Base-by-base conservation (phyloP, 768 basidiomycete species). In the Lentinula sp. region DNA sequence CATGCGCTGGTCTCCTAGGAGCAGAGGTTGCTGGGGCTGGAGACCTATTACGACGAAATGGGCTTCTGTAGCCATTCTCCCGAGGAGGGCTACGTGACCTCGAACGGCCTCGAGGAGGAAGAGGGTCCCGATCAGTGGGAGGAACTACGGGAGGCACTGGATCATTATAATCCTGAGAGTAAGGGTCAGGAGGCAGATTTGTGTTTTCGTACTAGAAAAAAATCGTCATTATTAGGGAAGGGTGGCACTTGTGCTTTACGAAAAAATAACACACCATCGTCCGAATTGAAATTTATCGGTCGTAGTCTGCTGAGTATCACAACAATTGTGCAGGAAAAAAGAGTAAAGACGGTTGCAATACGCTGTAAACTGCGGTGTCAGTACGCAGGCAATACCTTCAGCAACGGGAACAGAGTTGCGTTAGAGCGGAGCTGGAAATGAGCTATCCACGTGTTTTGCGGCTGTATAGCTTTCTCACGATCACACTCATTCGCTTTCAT, bases 101-200 rank as follows among this genome's bases (percentile, higher is more conserved):
- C 66, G 87, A 88, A 60, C 91, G 85, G 51, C 86, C 86, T 61
- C 89, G 45, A 15, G 32, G 82, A 41, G 83, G 67, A 16, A 79
- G 74, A 15, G 76, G 72, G 62, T 89, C 88, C 50, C 85, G 81
- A 64, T 84, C 82, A 9, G 81, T 73, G 12, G 83, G 70, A 1
- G 80, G 72, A 51, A 79, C 72, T 52, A 79, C 78, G 2, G 83
- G 81, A 43, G 86, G 83, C 36, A 83, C 87, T 66, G 82, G 59
- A 36, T 60, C 59, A 18, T 51, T 90, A 75, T 90, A 91, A 55
- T 88, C 87, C 71, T 93, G 91, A 46, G 88, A 84, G 73, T 92
- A 92, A 15, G 91, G 90, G 76, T 93, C 91, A 18, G 86, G 84
- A 36, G 86, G 75, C 54, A 83, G 70, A 60, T 81, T 74, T 4